Base-by-base conservation (phyloP, 2,329 filamentous ascomycete genomes). In the Hysterium pulicare region DNA sequence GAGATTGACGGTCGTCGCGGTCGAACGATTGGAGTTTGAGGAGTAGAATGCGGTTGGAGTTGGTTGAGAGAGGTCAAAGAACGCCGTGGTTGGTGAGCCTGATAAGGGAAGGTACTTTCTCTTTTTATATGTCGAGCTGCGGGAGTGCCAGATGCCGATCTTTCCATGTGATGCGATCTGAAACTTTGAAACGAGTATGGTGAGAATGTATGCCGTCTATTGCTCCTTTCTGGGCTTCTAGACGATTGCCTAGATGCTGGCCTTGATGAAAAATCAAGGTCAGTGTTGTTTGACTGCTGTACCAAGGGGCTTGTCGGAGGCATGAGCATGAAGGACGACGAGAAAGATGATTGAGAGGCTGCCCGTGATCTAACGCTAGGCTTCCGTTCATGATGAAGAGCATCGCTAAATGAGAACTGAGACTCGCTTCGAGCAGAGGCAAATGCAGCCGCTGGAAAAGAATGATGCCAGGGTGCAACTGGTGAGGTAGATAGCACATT, bases 291-390 rank as follows among this genome's bases (percentile, higher is more conserved):
- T 57, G 89, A 82, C 32, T 90, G 89, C 58, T 96, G 84, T 1
- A 94, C 90, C 9, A 98, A 73, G 11, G 93, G 93, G 57, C 90
- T 97, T 2, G 93, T 97, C 0, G 93, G 91, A 2, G 87, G 81
- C 67, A 91, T 86, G 48, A 95, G 86, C 23, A 86, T 77, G 63
- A 95, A 96, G 54, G 82, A 90, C 2, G 83, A 86, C 0, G 86
- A 84, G 11, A 87, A 75, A 1, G 88, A 86, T 6, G 84, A 89
- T 45, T 70, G 68, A 24, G 71, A 74, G 16, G 60, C 54, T n/a
- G 70, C 68, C 44, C 71, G 63, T 37, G 68, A 59, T 36, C 70
- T 60, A 10, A 51, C 54, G 4, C 57, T 59, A 1, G 82, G 54
- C 20, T 41, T 59, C 44, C 40, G 51, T 19, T 61, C 54, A 33